These are phyloP conservation scores for Meyerozyma carpophila DNA, from an alignment of 1,139 yeast species.

Conservation along the genomic window DNA sequence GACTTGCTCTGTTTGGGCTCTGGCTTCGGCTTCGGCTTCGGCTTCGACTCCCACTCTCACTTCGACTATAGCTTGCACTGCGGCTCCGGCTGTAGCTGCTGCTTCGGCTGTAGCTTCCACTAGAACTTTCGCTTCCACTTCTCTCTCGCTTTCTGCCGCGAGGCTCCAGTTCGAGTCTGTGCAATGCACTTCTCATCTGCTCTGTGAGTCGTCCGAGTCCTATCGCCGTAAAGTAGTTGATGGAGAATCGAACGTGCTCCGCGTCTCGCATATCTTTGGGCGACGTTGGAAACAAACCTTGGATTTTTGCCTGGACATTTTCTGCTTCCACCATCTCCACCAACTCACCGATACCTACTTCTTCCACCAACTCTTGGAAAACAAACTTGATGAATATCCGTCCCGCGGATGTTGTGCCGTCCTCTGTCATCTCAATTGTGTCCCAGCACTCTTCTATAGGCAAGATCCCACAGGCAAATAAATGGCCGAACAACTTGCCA, in stretches of 20 bases:
- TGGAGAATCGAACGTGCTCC: constrained; percentile 71
- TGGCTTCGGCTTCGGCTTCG: neutral
- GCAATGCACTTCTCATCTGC: constrained; percentile 60
- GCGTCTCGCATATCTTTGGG: constrained; percentile 37
- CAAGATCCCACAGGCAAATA: constrained; percentile 66
- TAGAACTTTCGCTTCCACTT: constrained; percentile 10
- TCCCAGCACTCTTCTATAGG: constrained; percentile 49
- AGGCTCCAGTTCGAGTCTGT: constrained; percentile 10
- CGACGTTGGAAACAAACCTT: constrained; percentile 44
- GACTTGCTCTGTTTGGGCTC: neutral
- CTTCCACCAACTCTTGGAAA: constrained; percentile 76
- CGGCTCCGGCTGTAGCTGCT: constrained; percentile 9
- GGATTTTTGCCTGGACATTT: constrained; percentile 40
- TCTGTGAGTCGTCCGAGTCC: constrained; percentile 84
- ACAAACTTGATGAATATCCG: constrained; percentile 79
- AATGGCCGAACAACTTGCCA: constrained; percentile 83
- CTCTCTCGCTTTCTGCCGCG: constrained; percentile 15
- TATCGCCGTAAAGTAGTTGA: constrained; percentile 90
- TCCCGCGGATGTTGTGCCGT: constrained; percentile 70
- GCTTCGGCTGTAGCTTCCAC: constrained; percentile 2
- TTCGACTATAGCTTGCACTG: neutral
- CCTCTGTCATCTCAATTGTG: constrained; percentile 58
- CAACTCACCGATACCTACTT: constrained; percentile 56
- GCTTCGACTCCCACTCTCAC: neutral
- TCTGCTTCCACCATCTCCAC: constrained; percentile 42